Percentiles rank a stretch among this genome's conserved stretches.
phyloP scores from a whole-genome alignment of 208 protist species.

The Wallacemonas rigidus region DNA sequence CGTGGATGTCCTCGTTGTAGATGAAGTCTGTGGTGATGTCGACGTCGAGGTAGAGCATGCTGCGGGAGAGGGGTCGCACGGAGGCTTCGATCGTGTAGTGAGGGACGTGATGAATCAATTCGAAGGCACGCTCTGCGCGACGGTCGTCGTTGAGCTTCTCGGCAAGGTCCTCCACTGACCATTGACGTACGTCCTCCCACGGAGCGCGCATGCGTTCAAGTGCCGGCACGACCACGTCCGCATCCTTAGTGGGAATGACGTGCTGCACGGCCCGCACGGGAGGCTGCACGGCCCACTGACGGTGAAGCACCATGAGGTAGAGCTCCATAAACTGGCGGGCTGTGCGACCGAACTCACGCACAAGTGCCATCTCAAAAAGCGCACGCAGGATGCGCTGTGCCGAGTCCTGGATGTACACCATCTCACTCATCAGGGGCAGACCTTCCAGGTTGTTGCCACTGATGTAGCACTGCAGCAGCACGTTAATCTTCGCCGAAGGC shows the following conservation, averaged over 20 bases:
- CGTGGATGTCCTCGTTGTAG: slow-evolving; percentile 94
- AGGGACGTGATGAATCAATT: slow-evolving; percentile 95
- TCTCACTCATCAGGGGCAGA: slow-evolving; percentile 98
- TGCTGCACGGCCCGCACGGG: slow-evolving; percentile 90
- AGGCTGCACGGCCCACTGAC: slow-evolving; percentile 97
- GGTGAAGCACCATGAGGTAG: slow-evolving; percentile 94
- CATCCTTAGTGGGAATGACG: slow-evolving; percentile 77
- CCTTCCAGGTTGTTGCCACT: slow-evolving; percentile 96
- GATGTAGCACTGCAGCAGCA: slow-evolving; percentile 99
- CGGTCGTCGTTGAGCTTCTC: slow-evolving; percentile 90
- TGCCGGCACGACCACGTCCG: slow-evolving; percentile 87
- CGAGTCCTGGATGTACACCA: slow-evolving; percentile 99
- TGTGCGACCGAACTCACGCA: slow-evolving; percentile 96
- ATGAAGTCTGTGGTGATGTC: slow-evolving; percentile 97
- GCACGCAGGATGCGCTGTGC: slow-evolving; percentile 91
- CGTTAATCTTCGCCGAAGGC: slow-evolving; percentile 97
- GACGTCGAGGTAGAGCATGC: slow-evolving; percentile 95
- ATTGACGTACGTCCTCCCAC: slow-evolving; percentile 95
- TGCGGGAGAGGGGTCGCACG: slow-evolving; percentile 96
- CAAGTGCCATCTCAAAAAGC: slow-evolving; percentile 96
- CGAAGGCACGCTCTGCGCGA: slow-evolving; percentile 84
- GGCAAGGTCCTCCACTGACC: slow-evolving; percentile 93
- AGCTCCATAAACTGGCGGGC: slow-evolving; percentile 90
- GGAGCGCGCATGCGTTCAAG: slow-evolving; percentile 96
- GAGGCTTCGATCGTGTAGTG: slow-evolving; percentile 90